Conservation (phyloP, 208 protist genomes). For the Porcisia hertigi region DNA sequence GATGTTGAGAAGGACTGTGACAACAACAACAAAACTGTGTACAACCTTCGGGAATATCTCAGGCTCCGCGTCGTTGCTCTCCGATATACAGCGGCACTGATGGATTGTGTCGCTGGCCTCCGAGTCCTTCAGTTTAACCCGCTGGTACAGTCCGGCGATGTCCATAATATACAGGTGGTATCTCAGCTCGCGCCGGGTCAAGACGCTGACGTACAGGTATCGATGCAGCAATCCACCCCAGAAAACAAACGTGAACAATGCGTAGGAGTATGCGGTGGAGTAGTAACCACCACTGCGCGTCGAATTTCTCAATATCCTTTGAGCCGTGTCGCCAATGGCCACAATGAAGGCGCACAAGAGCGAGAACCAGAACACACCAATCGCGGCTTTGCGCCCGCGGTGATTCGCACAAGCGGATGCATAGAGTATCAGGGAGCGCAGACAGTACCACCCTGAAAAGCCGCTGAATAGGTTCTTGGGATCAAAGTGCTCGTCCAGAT, state of each 20-base stretch:
- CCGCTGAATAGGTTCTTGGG: slow-evolving; percentile 55
- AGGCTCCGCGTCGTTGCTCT: slow-evolving; percentile 45
- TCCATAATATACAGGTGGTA: slow-evolving; percentile 77
- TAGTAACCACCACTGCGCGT: slow-evolving; percentile 30
- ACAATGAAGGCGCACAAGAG: slow-evolving; percentile 46
- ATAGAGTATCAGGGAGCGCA: slow-evolving; percentile 74
- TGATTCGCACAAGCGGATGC: slow-evolving; percentile 77
- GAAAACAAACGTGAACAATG: slow-evolving; percentile 47
- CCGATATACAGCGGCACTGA: slow-evolving; percentile 40
- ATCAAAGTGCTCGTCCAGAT: slow-evolving; percentile 61
- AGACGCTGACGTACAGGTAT: slow-evolving; percentile 56
- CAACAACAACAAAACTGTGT: slow-evolving; percentile 29
- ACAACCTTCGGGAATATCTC: slow-evolving; percentile 42
- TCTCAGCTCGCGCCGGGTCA: slow-evolving; percentile 36
- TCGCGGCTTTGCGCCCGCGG: slow-evolving; percentile 43
- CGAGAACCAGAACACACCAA: slow-evolving; percentile 62
- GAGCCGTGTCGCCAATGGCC: slow-evolving; percentile 43
- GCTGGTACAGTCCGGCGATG: slow-evolving; percentile 65
- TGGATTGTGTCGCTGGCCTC: slow-evolving; percentile 54
- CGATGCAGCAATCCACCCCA: slow-evolving; percentile 60
- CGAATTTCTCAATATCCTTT: slow-evolving; percentile 34
- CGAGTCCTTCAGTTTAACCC: slow-evolving; percentile 31
- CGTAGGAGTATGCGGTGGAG: slow-evolving; percentile 65
- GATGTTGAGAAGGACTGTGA: slow-evolving; percentile 38
- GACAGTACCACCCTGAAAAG: slow-evolving; percentile 76